Evolutionary conservation across 2,329 filamentous ascomycete genomes (phyloP), one percentile per base, ranked within the genome.

Genomic region (Phialocephala subalpina): DNA sequence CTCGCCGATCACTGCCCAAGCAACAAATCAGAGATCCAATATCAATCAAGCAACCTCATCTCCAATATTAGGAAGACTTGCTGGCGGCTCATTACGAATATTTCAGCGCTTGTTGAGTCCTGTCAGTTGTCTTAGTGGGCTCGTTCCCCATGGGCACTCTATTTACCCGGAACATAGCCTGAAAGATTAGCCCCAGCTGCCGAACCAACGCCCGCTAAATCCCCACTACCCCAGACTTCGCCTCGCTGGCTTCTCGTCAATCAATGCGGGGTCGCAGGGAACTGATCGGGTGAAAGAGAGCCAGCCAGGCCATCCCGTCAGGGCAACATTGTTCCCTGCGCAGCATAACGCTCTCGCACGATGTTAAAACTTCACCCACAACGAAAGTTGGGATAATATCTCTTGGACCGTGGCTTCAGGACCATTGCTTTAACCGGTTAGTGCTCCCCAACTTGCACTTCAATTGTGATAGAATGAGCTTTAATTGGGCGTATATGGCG

Each of bases 351-450:
- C 49, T 58, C 61, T 49, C 61, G 62, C 57, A 64, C 62, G 58
- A 62, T 64, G 35, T 33, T 58, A 22, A 38, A 45, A 27, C 40
- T 58, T 40, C 53, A 8, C 25, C 25, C 18, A 56, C 25, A 52
- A 55, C n/a, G 47, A 18, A 64, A 20, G 52, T 56, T 42, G 56
- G 52, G 58, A 47, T 63, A 36, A 64, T 38, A 4, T 62, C 22
- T n/a, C 36, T 52, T 42, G 59, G 61, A 64, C 65, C 61, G 55
- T 67, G 62, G 58, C 49, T 33, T 62, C 18, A 62, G 65, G 58
- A 53, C 55, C 25, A 56, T 29, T 45, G 42, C 5, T 61, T 67
- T 64, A 62, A 61, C 58, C 61, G 52, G 53, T 20, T 58, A 38
- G 40, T 58, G 20, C 52, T 52, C 20, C 25, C 22, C 47, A 27